Percentiles rank a stretch among this genome's conserved stretches.
Conservation (phyloP, 805 yeast genomes). For the Teunomyces kruisii region DNA sequence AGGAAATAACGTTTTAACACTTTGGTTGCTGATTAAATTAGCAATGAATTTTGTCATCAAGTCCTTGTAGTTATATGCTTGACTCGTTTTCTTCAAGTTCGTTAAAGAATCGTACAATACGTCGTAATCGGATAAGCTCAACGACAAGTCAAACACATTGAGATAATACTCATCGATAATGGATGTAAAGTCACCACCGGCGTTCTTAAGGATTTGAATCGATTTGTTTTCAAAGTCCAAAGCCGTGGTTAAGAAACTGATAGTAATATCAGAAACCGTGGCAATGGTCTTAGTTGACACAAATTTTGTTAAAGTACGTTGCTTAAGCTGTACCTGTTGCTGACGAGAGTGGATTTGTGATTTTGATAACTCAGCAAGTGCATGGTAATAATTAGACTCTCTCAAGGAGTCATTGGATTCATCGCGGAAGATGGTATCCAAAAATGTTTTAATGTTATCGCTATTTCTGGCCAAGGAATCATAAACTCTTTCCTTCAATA, state of each 20-base stretch:
- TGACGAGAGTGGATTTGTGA: constrained; percentile 5
- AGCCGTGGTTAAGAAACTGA: constrained; percentile 18
- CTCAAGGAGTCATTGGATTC: constrained; percentile 11
- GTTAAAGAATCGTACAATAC: constrained; percentile 18
- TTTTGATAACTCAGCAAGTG: constrained; percentile 25
- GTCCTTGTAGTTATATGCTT: constrained; percentile 11
- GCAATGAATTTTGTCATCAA: constrained; percentile 26
- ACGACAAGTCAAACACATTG: constrained; percentile 25
- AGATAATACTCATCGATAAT: constrained; percentile 15
- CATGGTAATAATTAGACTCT: constrained; percentile 30
- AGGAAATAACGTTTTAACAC: constrained; percentile 24
- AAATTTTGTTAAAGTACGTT: constrained; percentile 9
- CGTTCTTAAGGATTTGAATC: constrained; percentile 16
- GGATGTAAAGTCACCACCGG: background rate
- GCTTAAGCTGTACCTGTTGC: constrained; percentile 3
- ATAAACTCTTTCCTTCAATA: constrained; percentile 1
- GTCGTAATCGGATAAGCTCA: constrained; percentile 20
- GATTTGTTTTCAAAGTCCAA: constrained; percentile 28
- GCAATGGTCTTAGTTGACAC: constrained; percentile 4
- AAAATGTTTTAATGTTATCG: constrained; percentile 18
- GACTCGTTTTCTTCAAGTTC: constrained; percentile 10
- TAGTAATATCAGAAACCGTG: constrained; percentile 9
- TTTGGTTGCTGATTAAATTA: constrained; percentile 22
- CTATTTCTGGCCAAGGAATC: constrained; percentile 7
- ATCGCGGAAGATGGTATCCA: constrained; percentile 18